Conservation (phyloP, 495 filamentous ascomycete genomes). For the Neurospora discreta region DNA sequence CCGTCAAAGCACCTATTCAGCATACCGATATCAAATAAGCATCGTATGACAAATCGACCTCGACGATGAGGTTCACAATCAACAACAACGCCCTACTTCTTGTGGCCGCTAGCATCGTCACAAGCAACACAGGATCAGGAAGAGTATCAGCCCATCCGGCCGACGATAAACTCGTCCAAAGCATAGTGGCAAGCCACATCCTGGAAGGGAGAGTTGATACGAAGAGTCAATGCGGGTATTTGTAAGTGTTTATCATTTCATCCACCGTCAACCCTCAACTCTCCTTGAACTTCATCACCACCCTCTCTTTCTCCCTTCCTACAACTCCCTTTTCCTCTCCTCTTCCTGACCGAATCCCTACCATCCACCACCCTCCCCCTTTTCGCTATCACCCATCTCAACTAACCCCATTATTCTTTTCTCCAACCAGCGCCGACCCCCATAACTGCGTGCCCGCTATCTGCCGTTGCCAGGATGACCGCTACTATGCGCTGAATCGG, state of each 20-base stretch:
- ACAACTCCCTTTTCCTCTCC: not conserved
- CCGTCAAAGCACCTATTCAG: not conserved
- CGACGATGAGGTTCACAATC: not conserved
- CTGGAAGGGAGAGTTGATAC: not conserved
- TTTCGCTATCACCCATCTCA: too few relatives aligned
- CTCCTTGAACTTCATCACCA: too few relatives aligned
- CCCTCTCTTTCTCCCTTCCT: not conserved
- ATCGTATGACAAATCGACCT: not conserved
- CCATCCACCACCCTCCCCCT: not conserved
- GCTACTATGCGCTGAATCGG: not conserved
- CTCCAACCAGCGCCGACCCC: not conserved
- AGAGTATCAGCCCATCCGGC: not conserved
- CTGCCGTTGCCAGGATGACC: not conserved
- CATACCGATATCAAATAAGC: not conserved
- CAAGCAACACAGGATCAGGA: not conserved
- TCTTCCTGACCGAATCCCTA: too few relatives aligned
- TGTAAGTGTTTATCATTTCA: not conserved
- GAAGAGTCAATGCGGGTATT: not conserved
- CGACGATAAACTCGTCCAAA: not conserved
- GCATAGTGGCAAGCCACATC: not conserved
- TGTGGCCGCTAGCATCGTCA: not conserved
- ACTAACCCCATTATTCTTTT: not conserved
- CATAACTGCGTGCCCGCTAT: not conserved
- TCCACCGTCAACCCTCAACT: too few relatives aligned
- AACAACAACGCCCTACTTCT: not conserved